phyloP scores from a whole-genome alignment of 768 basidiomycete genomes.

The Tylopilus cervinicoccineus region DNA sequence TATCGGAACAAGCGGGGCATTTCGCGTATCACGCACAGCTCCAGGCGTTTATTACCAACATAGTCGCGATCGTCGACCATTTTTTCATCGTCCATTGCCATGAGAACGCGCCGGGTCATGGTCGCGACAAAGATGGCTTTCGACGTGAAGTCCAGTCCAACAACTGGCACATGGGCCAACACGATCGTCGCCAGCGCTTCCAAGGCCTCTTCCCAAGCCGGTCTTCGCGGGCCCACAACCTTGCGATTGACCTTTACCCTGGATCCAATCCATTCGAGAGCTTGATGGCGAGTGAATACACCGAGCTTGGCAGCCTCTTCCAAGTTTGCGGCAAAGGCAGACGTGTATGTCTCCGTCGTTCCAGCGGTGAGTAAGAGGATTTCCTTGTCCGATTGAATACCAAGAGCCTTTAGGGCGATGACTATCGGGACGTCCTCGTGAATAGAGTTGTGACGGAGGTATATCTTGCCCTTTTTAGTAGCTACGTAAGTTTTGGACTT shows the following conservation, averaged over 20 bases:
- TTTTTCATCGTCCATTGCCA: slow-evolving; percentile 95
- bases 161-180: slow-evolving; percentile 91
- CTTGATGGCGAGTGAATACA: slow-evolving; percentile 89
- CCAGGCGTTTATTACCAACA: slow-evolving; percentile 97
- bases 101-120: slow-evolving; percentile 93
- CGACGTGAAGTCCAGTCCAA: slow-evolving; percentile 81
- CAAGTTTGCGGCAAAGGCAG: slow-evolving; percentile 82
- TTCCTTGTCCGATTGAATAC: slow-evolving; percentile 96
- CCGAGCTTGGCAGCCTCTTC: slow-evolving; percentile 93
- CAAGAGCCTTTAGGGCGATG: slow-evolving; percentile 93
- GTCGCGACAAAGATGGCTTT: slow-evolving; percentile 98
- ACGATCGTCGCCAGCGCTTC: slow-evolving; percentile 98
- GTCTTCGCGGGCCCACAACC: slow-evolving; percentile 76
- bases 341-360: slow-evolving; percentile 82
- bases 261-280: slow-evolving; percentile 91
- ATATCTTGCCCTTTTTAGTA: slow-evolving; percentile 92
- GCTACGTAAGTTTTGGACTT: slow-evolving; percentile 98
- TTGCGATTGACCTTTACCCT: slow-evolving; percentile 85
- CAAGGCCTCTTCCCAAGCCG: slow-evolving; percentile 90
- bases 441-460: slow-evolving; percentile 95
- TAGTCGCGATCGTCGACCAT: slow-evolving; percentile 99
- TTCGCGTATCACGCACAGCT: slow-evolving; percentile 63
- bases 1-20: slow-evolving; percentile 1
- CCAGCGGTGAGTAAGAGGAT: slow-evolving; percentile 93
- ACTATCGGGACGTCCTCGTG: slow-evolving; percentile 96